These are phyloP conservation scores for Colletotrichum gigasporum DNA, from an alignment of 2,329 filamentous ascomycete species.

Conservation along the genomic window DNA sequence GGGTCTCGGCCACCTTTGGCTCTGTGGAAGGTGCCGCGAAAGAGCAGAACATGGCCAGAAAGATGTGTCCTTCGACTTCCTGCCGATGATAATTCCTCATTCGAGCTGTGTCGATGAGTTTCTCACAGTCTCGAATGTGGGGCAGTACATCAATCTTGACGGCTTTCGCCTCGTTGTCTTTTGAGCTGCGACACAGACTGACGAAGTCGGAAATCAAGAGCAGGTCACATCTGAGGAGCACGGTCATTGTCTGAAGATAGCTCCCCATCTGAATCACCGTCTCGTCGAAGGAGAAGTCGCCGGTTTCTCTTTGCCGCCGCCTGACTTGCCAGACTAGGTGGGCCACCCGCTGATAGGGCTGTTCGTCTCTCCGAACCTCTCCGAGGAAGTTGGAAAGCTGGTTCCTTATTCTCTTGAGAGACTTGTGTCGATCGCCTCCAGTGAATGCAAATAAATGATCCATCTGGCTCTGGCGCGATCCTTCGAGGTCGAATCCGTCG, in stretches of 20 bases:
- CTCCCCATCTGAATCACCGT: slow-evolving; percentile 46
- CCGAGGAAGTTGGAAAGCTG: slow-evolving; percentile 33
- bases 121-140: slow-evolving; percentile 49
- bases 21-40: slow-evolving; percentile 45
- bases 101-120: slow-evolving; percentile 49
- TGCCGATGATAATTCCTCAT: slow-evolving; percentile 48
- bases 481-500: not conserved
- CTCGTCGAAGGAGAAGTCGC: slow-evolving; percentile 46
- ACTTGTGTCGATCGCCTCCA: not conserved
- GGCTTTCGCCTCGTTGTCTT: slow-evolving; percentile 2
- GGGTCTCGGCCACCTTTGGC: no score
- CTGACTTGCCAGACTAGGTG: slow-evolving; percentile 53
- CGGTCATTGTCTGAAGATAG: slow-evolving; percentile 50
- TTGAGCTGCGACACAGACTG: slow-evolving; percentile 18
- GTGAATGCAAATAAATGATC: not conserved
- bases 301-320: slow-evolving; percentile 29
- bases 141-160: slow-evolving; percentile 38
- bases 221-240: slow-evolving; percentile 60
- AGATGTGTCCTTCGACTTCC: slow-evolving; percentile 61
- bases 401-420: slow-evolving; percentile 14
- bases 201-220: slow-evolving; percentile 53
- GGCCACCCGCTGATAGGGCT: slow-evolving; percentile 58
- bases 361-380: slow-evolving; percentile 53
- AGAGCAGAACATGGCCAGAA: slow-evolving; percentile 57
- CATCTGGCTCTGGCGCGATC: not conserved